A percentile compares a stretch with the other conserved stretches of the same genome.
Evolutionary conservation across 2,329 filamentous ascomycete genomes (phyloP).

Genomic region (Verticillium longisporum): DNA sequence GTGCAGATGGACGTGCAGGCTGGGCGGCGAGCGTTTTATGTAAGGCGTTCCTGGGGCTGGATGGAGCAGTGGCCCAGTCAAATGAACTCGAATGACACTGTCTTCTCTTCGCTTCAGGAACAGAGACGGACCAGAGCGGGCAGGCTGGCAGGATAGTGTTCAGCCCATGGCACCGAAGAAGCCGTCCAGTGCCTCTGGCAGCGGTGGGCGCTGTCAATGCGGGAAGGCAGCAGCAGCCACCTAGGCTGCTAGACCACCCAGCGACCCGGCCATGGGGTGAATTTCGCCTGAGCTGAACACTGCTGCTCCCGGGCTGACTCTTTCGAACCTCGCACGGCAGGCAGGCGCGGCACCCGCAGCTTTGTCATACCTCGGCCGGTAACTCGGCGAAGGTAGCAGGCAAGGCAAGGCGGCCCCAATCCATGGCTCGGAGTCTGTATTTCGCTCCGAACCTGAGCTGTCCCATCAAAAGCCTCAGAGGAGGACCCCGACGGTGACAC

Average conservation of each 20-base stretch:
- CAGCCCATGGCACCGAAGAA: neutral
- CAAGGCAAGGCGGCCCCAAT: neutral
- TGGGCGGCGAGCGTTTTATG: neutral
- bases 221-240: neutral
- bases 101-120: neutral
- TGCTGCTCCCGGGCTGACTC: neutral
- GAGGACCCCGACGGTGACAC: too few relatives aligned
- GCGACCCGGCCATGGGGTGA: neutral
- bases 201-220: neutral
- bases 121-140: neutral
- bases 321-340: neutral
- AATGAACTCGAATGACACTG: neutral
- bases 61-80: neutral
- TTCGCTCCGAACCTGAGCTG: too few relatives aligned
- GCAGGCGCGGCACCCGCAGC: neutral
- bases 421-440: neutral
- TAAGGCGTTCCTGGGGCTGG: neutral
- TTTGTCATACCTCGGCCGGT: too few relatives aligned
- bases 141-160: neutral
- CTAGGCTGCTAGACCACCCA: neutral
- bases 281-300: neutral
- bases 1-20: neutral
- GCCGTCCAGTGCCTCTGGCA: neutral
- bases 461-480: too few relatives aligned
- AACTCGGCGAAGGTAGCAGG: neutral